Conservation (phyloP, 768 basidiomycete species). For the Calocybe indica region DNA sequence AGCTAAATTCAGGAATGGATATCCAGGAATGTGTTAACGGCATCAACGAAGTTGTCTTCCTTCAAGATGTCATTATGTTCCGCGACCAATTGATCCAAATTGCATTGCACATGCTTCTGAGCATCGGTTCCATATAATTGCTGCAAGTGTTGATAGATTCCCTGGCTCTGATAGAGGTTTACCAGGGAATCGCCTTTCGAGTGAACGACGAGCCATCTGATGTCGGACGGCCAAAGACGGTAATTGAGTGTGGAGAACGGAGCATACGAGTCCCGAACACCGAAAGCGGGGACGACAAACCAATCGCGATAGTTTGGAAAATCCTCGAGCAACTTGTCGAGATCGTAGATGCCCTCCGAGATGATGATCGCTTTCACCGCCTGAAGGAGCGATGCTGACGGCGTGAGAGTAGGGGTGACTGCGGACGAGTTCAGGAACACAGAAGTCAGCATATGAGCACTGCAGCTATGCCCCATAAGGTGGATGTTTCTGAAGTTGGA, state of each 20-base stretch:
- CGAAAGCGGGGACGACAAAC: constrained; percentile 69
- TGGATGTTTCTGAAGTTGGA: constrained; percentile 41
- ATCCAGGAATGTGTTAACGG: constrained; percentile 32
- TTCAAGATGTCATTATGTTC: constrained; percentile 53
- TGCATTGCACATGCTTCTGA: constrained; percentile 15
- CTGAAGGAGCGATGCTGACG: constrained; percentile 32
- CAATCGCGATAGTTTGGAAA: constrained; percentile 65
- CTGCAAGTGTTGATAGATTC: constrained; percentile 51
- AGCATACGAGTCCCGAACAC: constrained; percentile 39
- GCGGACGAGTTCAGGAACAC: constrained; percentile 54
- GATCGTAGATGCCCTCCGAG: constrained; percentile 77
- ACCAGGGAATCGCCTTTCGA: constrained; percentile 68
- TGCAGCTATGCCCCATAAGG: constrained; percentile 76
- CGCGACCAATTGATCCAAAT: constrained; percentile 34
- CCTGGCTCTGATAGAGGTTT: constrained; percentile 53
- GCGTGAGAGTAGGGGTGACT: constrained; percentile 37
- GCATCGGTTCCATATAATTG: constrained; percentile 24
- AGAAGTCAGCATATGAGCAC: constrained; percentile 73
- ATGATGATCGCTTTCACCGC: constrained; percentile 50
- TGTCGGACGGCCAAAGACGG: constrained; percentile 26
- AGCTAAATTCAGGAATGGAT: neutral
- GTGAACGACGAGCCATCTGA: constrained; percentile 70
- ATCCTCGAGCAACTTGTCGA: constrained; percentile 53
- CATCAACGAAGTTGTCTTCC: constrained; percentile 35
- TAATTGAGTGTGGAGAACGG: constrained; percentile 40